Evolutionary conservation across 169 alveolate genomes (phyloP).

Genomic region (Plasmodium yoelii): DNA sequence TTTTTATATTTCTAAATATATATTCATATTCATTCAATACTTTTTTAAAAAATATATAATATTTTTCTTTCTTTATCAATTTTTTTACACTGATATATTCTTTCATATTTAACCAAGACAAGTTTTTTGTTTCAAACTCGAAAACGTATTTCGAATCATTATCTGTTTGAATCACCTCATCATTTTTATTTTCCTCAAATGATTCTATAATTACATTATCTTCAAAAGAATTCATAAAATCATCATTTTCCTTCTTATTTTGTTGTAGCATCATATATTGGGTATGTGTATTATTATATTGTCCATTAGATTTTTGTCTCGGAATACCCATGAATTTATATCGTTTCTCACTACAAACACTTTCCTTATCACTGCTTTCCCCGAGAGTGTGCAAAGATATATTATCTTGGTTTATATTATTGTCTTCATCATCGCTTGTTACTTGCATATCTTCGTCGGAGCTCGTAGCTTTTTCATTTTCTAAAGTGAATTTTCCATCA

Average conservation of each 20-base stretch:
- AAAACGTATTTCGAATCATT: slow-evolving; percentile 6
- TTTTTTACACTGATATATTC: slow-evolving; percentile 63
- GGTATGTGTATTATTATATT: neutral
- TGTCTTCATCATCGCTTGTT: slow-evolving; percentile 16
- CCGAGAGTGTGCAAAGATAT: slow-evolving; percentile 36
- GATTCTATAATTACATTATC: slow-evolving; percentile 21
- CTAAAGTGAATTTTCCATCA: neutral
- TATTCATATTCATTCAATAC: slow-evolving; percentile 75
- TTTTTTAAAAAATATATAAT: slow-evolving; percentile 42
- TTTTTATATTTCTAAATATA: slow-evolving; percentile 55
- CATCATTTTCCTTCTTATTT: slow-evolving; percentile 40
- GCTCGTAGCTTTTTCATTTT: slow-evolving; percentile 4
- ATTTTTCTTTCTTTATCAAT: slow-evolving; percentile 56
- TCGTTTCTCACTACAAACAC: neutral
- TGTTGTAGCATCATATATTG: slow-evolving; percentile 20
- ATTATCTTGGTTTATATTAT: neutral
- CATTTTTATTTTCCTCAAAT: neutral
- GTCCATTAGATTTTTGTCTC: neutral
- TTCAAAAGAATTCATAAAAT: slow-evolving; percentile 36
- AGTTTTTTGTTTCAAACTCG: slow-evolving; percentile 62
- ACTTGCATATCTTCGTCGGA: slow-evolving; percentile 29
- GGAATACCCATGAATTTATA: neutral
- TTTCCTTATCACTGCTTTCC: slow-evolving; percentile 1
- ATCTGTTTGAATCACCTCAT: neutral
- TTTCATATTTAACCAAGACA: slow-evolving; percentile 65